Conservation (phyloP, 2,329 filamentous ascomycete genomes). For the Hypoxylon sp. region DNA sequence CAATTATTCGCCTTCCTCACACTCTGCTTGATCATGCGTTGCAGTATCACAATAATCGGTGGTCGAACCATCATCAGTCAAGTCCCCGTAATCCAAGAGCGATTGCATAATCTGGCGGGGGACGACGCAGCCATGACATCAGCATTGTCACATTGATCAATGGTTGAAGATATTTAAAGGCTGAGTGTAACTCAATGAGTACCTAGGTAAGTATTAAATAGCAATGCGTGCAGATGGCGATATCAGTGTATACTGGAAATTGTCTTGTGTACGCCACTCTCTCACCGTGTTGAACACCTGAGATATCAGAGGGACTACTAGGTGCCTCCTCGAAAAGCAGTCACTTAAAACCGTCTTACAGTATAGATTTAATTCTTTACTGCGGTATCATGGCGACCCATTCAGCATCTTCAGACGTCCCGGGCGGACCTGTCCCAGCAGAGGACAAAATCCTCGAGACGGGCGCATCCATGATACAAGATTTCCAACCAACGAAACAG, state of each 20-base stretch:
- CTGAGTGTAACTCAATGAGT: constrained; percentile 11
- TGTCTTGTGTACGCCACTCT: not conserved
- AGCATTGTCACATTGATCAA: constrained; percentile 21
- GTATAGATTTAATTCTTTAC: not conserved
- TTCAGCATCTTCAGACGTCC: constrained; percentile 48
- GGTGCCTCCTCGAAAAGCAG: not conserved
- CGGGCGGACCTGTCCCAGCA: constrained; percentile 63
- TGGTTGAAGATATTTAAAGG: not conserved
- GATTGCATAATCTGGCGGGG: constrained; percentile 26
- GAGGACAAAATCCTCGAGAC: constrained; percentile 71
- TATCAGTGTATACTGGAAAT: constrained; percentile 12
- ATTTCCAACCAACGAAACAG: constrained; percentile 77
- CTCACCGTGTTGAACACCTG: too few species aligned
- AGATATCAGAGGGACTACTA: not conserved
- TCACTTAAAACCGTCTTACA: not conserved
- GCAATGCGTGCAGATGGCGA: constrained; percentile 2
- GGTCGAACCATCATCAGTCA: not conserved
- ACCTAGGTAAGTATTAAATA: constrained; percentile 17
- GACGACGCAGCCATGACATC: constrained; percentile 41
- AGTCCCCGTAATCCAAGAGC: constrained; percentile 14
- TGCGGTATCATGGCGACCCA: constrained; percentile 33
- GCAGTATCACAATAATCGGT: not conserved
- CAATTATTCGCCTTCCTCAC: too few species aligned
- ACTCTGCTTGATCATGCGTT: not conserved
- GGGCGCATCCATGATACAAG: constrained; percentile 70